phyloP scores from a whole-genome alignment of 352 stramenopile genomes.

The Pythium dissotocum region DNA sequence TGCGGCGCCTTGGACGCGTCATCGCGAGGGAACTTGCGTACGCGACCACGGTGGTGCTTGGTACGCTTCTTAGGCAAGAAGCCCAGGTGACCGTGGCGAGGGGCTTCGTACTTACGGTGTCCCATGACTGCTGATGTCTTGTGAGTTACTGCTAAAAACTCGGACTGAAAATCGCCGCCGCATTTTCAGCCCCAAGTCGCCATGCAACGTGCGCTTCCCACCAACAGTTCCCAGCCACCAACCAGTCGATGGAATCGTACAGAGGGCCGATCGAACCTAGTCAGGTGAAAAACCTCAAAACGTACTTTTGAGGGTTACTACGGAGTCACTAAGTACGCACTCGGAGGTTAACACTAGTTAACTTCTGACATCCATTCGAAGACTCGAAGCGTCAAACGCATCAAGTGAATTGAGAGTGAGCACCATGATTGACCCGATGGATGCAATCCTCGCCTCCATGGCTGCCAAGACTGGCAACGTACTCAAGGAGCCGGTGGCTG shows the following conservation, averaged over 20 bases:
- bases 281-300: conserved; percentile 1
- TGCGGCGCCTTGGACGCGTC: conserved; percentile 95
- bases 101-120: conserved; percentile 98
- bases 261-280: conserved; percentile 3
- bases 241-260: not conserved
- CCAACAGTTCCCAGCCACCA: conserved; percentile 1
- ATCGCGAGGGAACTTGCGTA: conserved; percentile 99
- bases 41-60: conserved; percentile 98
- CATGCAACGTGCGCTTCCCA: not conserved
- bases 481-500: conserved; percentile 16
- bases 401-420: not conserved
- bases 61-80: conserved; percentile 99
- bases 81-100: conserved; percentile 96
- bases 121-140: conserved; percentile 81
- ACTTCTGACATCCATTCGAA: not conserved
- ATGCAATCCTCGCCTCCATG: conserved; percentile 84
- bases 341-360: not conserved
- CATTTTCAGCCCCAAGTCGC: not conserved
- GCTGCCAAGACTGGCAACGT: conserved; percentile 73
- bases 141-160: conserved; percentile 89
- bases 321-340: not conserved
- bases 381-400: not conserved
- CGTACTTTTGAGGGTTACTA: not conserved
- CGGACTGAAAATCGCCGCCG: conserved; percentile 40
- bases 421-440: conserved; percentile 48